Base-by-base conservation (phyloP, 2,329 filamentous ascomycete species). In the Aspergillus arachidicola region DNA sequence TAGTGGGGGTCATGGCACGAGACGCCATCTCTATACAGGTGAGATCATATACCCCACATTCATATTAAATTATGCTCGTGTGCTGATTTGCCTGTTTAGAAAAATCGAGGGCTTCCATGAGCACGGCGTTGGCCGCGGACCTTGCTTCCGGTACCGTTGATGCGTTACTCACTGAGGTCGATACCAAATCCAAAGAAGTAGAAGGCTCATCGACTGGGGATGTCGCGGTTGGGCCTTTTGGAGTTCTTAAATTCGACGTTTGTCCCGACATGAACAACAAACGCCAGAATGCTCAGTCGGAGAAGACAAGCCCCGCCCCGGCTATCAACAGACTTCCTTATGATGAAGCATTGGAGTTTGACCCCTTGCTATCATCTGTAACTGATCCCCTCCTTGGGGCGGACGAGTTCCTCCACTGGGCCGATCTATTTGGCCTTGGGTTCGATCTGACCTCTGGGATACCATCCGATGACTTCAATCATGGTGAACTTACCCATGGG, bases 11-110 rank as follows among this genome's bases (percentile, higher is more conserved):
- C 57, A 68, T 45, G 71, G 68, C 16, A 70, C 71, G 57, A 68
- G 74, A 28, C 71, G 71, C 2, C 71, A 75, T 69, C 69, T 76
- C 4, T 77, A 75, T 41, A 71, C 73, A 59, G 75, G 74, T 76
- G 61, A 57, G 16, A 48, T n/a, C 16, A 21, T 23, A 3, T 54
- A 36, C 51, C 30, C 19, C n/a, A 32, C 51, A 54, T 41, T 41
- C 4, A 19, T 53, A 53, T 1, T 26, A 2, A 19, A 4, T 7
- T 6, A 36, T 19, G 46, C 34, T 36, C n/a, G 16, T 41, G 38
- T 41, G 38, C 34, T 16, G 23, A 7, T 55, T 36, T 10, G 41
- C 26, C 4, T 3, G 14, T 2, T 53, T 12, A 76, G 71, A 76
- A 63, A 64, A 73, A 57, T 71, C 68, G 1, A 71, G 73, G 32